Evolutionary conservation across 805 yeast genomes (phyloP), one percentile per base, ranked within the genome.

Genomic region (Dipodascus albidus): DNA sequence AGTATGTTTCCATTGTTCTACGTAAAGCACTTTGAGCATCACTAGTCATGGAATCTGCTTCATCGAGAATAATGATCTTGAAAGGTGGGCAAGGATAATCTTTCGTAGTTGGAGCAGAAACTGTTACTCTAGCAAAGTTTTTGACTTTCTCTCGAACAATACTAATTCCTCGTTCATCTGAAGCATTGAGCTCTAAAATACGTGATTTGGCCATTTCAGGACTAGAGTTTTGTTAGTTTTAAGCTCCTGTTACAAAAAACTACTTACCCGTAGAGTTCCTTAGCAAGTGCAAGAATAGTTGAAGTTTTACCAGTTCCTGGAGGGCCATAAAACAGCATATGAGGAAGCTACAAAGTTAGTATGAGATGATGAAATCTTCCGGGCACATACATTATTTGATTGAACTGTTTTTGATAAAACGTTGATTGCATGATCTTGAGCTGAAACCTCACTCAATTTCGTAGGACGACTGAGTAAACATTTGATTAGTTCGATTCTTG

Each of bases 121-220:
- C 87, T 0, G 89, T 78, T 48, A 89, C 70, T 55, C 96, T 74
- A 15, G 98, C 97, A 72, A 93, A 93, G 62, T 85, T 87, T 75
- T 93, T 93, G 71, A 93, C 88, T 68, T 90, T 96, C 63, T 93
- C 93, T 57, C 99, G 79, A n/a, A 93, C 98, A 53, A 93, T 97
- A 60, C 88, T 95, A 60, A 93, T 93, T 58, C 99, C 99, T 70
- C 99, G 79, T 67, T 93, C 98, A 68, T 93, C 99, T 2, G 95
- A 83, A 2, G 99, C 99, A 69, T 93, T 93, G 66, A 93, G 75
- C 65, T 93, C 99, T 53, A 93, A 71, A 1, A 93, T 97, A 87
- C 91, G 88, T 62, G 87, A 84, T 62, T 77, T 82, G 64, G 85
- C 86, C 54, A 78, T 73, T 57, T 81, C 80, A 68, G 98, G 97